Evolutionary conservation across 176 grass and related monocot species (phyloP).

Genomic region (Puccinellia tenuiflora): DNA sequence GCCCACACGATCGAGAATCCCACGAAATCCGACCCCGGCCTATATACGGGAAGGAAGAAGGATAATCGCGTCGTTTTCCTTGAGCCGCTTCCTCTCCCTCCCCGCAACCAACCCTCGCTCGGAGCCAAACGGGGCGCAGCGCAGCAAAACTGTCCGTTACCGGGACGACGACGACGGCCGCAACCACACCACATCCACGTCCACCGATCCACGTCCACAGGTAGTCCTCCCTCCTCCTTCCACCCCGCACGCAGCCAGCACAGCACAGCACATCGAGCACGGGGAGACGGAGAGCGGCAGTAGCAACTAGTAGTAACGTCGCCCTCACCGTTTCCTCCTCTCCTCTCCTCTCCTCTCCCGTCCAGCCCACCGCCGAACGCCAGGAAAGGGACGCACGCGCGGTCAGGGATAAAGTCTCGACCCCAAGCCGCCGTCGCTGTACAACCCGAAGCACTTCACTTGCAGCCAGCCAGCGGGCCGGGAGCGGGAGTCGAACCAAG

Average conservation of each 20-base stretch:
- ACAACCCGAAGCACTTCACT: neutral
- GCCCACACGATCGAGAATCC: neutral
- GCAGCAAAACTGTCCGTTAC: slow-evolving; percentile 7
- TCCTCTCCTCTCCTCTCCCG: neutral
- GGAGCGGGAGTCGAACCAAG: neutral
- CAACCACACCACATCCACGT: too few species aligned
- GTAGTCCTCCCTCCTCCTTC: too few species aligned
- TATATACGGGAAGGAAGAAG: neutral
- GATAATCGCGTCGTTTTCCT: neutral
- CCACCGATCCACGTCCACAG: neutral
- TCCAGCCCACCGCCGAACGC: neutral
- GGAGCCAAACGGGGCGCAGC: neutral
- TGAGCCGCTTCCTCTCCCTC: too few species aligned
- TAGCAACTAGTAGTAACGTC: neutral
- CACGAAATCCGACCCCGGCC: neutral
- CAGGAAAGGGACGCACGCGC: neutral
- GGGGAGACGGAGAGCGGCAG: neutral
- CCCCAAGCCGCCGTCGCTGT: neutral
- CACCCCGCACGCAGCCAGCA: neutral
- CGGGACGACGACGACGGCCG: neutral
- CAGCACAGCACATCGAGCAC: neutral
- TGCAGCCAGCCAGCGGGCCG: neutral
- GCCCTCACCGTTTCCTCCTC: neutral
- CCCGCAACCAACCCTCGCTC: neutral
- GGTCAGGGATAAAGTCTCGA: neutral